Percentiles rank a stretch among this genome's conserved stretches.
Evolutionary conservation across 169 alveolate species (phyloP).

Genomic region (Plasmodium yoelii): DNA sequence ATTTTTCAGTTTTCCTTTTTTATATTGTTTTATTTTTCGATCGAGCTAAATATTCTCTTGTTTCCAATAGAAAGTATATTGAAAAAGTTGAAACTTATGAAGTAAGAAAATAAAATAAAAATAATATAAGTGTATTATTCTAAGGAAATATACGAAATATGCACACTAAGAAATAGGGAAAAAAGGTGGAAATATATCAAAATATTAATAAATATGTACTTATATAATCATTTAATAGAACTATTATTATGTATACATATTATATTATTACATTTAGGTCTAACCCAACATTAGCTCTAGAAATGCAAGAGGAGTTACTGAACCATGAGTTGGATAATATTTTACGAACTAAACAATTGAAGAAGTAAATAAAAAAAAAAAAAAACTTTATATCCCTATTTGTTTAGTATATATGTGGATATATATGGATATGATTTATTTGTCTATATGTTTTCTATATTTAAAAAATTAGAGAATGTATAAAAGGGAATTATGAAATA

Average conservation of each 20-base stretch:
- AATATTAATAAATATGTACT: background rate
- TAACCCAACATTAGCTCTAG: constrained; percentile 56
- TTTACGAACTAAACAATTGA: constrained; percentile 34
- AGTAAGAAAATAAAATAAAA: constrained; percentile 7
- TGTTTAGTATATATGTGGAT: background rate
- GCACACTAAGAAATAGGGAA: background rate
- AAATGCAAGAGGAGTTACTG: constrained; percentile 63
- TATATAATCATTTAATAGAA: background rate
- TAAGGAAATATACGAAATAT: background rate
- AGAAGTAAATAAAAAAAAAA: constrained; percentile 30
- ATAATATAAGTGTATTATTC: background rate
- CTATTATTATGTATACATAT: background rate
- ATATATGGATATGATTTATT: background rate
- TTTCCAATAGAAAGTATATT: constrained; percentile 67
- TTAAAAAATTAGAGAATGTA: constrained; percentile 27
- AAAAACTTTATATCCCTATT: background rate
- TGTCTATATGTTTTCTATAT: background rate
- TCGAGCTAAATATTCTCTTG: constrained; percentile 33
- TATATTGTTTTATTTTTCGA: constrained; percentile 44
- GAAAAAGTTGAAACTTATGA: constrained; percentile 68
- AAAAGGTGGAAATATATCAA: background rate
- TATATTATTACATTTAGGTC: constrained; percentile 9
- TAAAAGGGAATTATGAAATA: constrained; percentile 66
- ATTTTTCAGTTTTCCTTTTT: constrained; percentile 44
- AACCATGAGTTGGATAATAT: constrained; percentile 58